Conservation (phyloP, 257 asterid species). For the Scutellaria minor region DNA sequence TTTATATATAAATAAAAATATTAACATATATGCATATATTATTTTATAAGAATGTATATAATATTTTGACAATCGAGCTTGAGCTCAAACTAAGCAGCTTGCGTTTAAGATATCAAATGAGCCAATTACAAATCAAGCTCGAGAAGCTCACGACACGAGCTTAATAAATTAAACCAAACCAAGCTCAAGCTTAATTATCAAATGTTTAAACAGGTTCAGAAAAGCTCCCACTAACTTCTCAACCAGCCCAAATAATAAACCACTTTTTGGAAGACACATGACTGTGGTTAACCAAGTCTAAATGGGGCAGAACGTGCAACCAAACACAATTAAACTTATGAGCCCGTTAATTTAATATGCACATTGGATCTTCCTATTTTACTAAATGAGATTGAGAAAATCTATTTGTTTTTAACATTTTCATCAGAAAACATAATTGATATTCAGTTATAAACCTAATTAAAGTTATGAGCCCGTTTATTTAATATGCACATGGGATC, state of each 20-base stretch:
- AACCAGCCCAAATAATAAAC: neutral
- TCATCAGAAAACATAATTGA: neutral
- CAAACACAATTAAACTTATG: neutral
- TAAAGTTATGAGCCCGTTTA: neutral
- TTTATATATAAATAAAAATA: no score
- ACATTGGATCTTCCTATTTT: neutral
- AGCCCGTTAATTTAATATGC: neutral
- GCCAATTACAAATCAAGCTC: no score
- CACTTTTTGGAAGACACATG: neutral
- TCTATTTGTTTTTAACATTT: neutral
- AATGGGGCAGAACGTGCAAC: neutral
- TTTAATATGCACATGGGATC: slow-evolving; percentile 7
- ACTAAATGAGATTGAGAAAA: neutral
- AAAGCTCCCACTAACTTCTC: neutral
- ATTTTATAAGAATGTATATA: no score
- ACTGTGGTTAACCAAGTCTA: neutral
- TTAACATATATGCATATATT: no score
- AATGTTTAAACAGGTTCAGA: neutral
- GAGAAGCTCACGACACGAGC: no score
- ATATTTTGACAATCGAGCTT: no score
- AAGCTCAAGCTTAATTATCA: no score
- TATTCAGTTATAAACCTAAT: neutral
- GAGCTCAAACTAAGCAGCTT: no score
- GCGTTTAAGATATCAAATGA: no score
- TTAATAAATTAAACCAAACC: no score